Percentiles rank a stretch among this genome's conserved stretches.
Evolutionary conservation across 2,329 filamentous ascomycete species (phyloP).

Genomic region (Trichophyton verrucosum): DNA sequence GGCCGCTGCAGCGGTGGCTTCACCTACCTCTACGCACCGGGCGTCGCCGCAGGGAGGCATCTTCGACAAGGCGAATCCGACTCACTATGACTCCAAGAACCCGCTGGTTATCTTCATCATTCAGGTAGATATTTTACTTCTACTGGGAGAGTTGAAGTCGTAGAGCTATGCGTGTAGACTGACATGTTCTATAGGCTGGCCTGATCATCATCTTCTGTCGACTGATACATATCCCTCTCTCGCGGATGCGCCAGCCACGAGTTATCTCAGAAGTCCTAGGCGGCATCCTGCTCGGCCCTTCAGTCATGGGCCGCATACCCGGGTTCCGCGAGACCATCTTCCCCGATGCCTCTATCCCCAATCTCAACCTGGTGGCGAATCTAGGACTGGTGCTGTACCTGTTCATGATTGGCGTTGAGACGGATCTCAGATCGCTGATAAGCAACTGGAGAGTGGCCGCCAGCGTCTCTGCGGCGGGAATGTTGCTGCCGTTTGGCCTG

Average conservation of each 20-base stretch:
- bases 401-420: constrained; percentile 78
- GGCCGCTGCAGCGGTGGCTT: constrained; percentile 7
- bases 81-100: constrained; percentile 55
- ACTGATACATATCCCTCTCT: constrained; percentile 62
- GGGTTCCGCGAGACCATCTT: constrained; percentile 68
- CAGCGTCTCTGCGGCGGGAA: constrained; percentile 65
- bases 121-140: constrained; percentile 37
- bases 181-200: constrained; percentile 39
- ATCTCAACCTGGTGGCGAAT: constrained; percentile 66
- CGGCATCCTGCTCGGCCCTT: constrained; percentile 75
- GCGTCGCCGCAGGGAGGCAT: constrained; percentile 52
- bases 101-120: constrained; percentile 68
- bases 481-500: constrained; percentile 70
- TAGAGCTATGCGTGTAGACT: too few species aligned
- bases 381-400: constrained; percentile 73
- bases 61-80: constrained; percentile 57
- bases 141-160: too few species aligned
- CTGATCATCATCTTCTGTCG: constrained; percentile 67
- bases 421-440: constrained; percentile 63
- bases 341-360: constrained; percentile 59
- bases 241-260: constrained; percentile 63
- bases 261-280: constrained; percentile 78
- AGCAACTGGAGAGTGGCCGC: constrained; percentile 71
- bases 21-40: constrained; percentile 21
- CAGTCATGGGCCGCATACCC: constrained; percentile 75